Percentiles rank a stretch among this genome's conserved stretches.
These are phyloP conservation scores for Puccinellia tenuiflora DNA, from an alignment of 176 grass and related monocot genomes.

Conservation along the genomic window DNA sequence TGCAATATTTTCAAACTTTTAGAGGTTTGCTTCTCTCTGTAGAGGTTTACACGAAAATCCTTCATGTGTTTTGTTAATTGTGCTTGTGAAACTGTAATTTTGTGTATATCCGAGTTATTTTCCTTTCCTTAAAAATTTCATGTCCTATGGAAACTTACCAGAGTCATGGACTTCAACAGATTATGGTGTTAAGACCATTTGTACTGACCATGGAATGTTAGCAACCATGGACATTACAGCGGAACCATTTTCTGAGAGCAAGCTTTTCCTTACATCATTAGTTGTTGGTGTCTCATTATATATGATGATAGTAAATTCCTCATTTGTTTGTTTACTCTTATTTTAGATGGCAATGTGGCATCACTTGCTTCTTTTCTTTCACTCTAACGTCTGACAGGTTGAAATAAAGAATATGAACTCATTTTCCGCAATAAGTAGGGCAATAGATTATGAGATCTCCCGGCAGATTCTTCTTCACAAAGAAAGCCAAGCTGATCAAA, in stretches of 20 bases:
- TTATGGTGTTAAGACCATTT: background rate
- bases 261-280: background rate
- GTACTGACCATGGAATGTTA: background rate
- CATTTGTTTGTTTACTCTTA: background rate
- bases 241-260: background rate
- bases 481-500: slow-evolving; percentile 65
- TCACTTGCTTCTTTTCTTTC: slow-evolving; percentile 21
- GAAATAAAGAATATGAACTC: slow-evolving; percentile 17
- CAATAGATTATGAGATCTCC: slow-evolving; percentile 10
- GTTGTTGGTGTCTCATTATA: background rate
- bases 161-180: background rate
- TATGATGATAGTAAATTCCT: background rate
- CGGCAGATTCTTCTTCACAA: slow-evolving; percentile 80
- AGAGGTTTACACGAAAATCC: background rate
- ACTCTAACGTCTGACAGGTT: background rate
- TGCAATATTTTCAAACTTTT: background rate
- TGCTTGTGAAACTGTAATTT: background rate
- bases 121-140: background rate
- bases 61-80: background rate
- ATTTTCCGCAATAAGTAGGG: background rate
- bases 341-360: background rate
- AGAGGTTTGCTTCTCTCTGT: background rate
- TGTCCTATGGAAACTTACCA: background rate
- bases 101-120: background rate
- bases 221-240: background rate